Conservation (phyloP, 2,329 filamentous ascomycete genomes). For the Fusarium scirpi region DNA sequence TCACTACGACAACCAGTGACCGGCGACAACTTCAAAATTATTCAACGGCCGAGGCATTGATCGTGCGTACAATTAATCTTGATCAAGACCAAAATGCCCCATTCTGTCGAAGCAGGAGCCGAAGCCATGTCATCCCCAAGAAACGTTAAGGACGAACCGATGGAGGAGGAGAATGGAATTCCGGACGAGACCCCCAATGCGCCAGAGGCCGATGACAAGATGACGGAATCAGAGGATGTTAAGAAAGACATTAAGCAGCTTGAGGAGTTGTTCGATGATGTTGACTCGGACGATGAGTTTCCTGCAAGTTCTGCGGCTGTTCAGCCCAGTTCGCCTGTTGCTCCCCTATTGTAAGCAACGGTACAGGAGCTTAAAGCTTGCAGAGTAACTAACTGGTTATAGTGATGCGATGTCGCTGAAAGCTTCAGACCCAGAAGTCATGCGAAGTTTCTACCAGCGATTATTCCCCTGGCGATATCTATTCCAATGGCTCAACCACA, state of each 20-base stretch:
- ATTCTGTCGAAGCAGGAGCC: slow-evolving; percentile 38
- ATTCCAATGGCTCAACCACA: slow-evolving; percentile 98
- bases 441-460: slow-evolving; percentile 94
- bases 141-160: slow-evolving; percentile 46
- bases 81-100: slow-evolving; percentile 32
- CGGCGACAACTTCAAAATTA: neutral
- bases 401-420: slow-evolving; percentile 55
- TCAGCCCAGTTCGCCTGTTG: slow-evolving; percentile 56
- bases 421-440: slow-evolving; percentile 82
- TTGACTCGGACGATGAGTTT: slow-evolving; percentile 72
- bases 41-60: neutral
- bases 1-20: slow-evolving; percentile 42
- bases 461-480: slow-evolving; percentile 94
- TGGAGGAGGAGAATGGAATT: slow-evolving; percentile 45
- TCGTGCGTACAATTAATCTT: neutral
- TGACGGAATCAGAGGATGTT: slow-evolving; percentile 43
- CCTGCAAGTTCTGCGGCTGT: slow-evolving; percentile 60
- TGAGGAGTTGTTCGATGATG: slow-evolving; percentile 69
- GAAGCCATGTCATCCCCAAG: slow-evolving; percentile 46
- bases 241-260: slow-evolving; percentile 64
- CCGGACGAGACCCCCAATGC: slow-evolving; percentile 26
- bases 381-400: neutral
- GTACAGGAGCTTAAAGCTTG: neutral
- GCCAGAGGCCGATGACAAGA: slow-evolving; percentile 35
- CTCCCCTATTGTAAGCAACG: slow-evolving; percentile 61